Percentiles rank a stretch among this genome's conserved stretches.
Evolutionary conservation across 306 rosid genomes (phyloP).

Genomic region (Acacia melanoxylon): DNA sequence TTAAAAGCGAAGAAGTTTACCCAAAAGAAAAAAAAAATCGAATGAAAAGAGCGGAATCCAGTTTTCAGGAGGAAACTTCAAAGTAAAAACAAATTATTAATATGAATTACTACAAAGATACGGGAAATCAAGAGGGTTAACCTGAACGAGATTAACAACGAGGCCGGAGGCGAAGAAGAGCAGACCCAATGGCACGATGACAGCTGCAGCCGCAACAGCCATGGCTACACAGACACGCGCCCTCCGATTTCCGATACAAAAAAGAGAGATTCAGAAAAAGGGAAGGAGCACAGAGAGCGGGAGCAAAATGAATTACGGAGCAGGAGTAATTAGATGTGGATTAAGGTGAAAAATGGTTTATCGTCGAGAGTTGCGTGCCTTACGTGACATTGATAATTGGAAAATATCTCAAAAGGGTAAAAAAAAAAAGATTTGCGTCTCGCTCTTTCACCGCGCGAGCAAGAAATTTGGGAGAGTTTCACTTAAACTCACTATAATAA

Average conservation of each 20-base stretch:
- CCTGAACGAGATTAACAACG: conserved; percentile 84
- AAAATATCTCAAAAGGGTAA: too few relatives aligned
- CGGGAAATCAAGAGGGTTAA: background rate
- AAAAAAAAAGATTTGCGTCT: too few relatives aligned
- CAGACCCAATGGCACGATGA: conserved; percentile 75
- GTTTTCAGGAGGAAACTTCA: background rate
- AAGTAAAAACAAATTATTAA: background rate
- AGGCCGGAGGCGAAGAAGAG: conserved; percentile 90
- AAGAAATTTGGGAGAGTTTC: too few relatives aligned
- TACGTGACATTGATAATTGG: background rate
- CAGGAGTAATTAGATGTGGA: background rate
- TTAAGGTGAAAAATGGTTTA: background rate
- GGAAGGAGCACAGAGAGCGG: background rate
- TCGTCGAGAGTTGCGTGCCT: background rate
- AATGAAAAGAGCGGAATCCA: background rate
- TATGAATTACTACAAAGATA: background rate
- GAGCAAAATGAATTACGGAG: background rate
- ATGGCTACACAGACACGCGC: conserved; percentile 41
- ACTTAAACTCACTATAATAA: too few relatives aligned
- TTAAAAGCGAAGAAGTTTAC: background rate
- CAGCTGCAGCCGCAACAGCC: conserved; percentile 84
- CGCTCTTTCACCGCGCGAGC: too few relatives aligned
- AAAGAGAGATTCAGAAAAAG: conserved; percentile 10
- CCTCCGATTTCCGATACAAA: background rate
- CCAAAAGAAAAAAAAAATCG: background rate